Evolutionary conservation across 2,329 filamentous ascomycete species (phyloP).

Genomic region (Monosporascus ibericus): DNA sequence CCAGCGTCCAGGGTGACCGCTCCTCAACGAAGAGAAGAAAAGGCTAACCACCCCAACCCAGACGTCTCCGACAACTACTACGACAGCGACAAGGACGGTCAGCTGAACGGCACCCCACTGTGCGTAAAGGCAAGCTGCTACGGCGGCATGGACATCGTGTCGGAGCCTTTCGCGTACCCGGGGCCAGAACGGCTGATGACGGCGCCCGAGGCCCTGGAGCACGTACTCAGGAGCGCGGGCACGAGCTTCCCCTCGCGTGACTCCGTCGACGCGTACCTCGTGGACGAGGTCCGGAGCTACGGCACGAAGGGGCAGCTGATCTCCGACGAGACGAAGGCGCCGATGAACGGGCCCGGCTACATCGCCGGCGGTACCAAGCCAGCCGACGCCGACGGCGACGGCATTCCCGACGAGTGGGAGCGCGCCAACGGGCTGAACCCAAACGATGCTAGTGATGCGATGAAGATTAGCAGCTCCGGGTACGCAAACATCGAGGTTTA

Average conservation of each 20-base stretch:
- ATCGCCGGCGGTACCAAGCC: conserved; percentile 31
- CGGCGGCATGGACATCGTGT: conserved; percentile 38
- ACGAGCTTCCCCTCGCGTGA: conserved; percentile 37
- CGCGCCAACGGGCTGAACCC: conserved; percentile 34
- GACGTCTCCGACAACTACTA: conserved; percentile 46
- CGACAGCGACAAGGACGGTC: conserved; percentile 43
- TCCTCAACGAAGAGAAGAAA: no score
- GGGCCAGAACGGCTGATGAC: conserved; percentile 32
- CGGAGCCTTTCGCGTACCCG: conserved; percentile 35
- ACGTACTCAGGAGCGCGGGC: conserved; percentile 34
- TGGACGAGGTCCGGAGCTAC: conserved; percentile 38
- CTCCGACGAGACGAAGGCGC: conserved; percentile 34
- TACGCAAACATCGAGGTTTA: conserved; percentile 44
- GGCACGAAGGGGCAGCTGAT: conserved; percentile 39
- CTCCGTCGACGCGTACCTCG: conserved; percentile 33
- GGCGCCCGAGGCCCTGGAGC: conserved; percentile 32
- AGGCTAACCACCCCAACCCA: conserved; percentile 1
- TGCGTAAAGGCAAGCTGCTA: conserved; percentile 37
- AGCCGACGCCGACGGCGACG: conserved; percentile 41
- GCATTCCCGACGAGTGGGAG: conserved; percentile 45
- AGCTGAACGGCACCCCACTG: conserved; percentile 40
- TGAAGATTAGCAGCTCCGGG: conserved; percentile 34
- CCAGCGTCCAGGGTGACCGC: neutral
- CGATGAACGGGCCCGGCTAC: conserved; percentile 32
- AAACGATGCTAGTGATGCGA: conserved; percentile 32